These are phyloP conservation scores for Naganishia randhawae DNA, from an alignment of 768 basidiomycete species.

Conservation along the genomic window DNA sequence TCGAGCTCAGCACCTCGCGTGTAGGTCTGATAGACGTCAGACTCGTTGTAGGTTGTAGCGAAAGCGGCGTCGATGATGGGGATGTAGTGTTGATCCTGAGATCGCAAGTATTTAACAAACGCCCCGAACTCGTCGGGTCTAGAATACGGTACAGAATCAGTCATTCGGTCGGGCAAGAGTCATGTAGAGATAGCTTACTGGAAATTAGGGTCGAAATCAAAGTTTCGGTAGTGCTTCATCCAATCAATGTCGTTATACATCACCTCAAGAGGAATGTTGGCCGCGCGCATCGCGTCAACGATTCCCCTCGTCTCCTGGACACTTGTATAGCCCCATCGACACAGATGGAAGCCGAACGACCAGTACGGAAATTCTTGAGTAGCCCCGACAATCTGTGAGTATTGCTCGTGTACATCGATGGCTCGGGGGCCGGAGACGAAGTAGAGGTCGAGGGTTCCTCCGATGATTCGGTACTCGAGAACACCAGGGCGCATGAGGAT, in stretches of 20 bases:
- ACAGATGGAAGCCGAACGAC: slow-evolving; percentile 73
- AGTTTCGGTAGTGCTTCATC: slow-evolving; percentile 39
- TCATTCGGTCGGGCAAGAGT: neutral
- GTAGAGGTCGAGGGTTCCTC: slow-evolving; percentile 73
- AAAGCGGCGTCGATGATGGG: slow-evolving; percentile 48
- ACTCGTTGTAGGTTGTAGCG: slow-evolving; percentile 33
- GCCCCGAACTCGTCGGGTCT: slow-evolving; percentile 37
- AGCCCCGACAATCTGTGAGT: slow-evolving; percentile 63
- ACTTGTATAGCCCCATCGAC: slow-evolving; percentile 59
- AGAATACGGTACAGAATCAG: neutral
- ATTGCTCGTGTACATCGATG: slow-evolving; percentile 64
- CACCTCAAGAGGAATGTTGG: slow-evolving; percentile 73
- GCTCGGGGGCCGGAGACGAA: slow-evolving; percentile 60
- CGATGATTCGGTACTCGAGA: slow-evolving; percentile 68
- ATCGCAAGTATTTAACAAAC: slow-evolving; percentile 42
- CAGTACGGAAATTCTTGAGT: slow-evolving; percentile 71
- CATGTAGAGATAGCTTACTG: neutral
- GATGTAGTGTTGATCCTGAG: slow-evolving; percentile 44
- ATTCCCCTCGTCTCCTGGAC: slow-evolving; percentile 60
- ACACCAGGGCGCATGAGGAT: slow-evolving; percentile 59
- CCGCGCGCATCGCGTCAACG: slow-evolving; percentile 62
- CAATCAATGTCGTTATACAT: slow-evolving; percentile 45
- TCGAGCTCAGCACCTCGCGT: slow-evolving; percentile 60
- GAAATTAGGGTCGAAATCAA: slow-evolving; percentile 42
- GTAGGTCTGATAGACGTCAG: slow-evolving; percentile 59